Evolutionary conservation across 2,329 filamentous ascomycete genomes (phyloP).

Genomic region (Nigrospora oryzae): DNA sequence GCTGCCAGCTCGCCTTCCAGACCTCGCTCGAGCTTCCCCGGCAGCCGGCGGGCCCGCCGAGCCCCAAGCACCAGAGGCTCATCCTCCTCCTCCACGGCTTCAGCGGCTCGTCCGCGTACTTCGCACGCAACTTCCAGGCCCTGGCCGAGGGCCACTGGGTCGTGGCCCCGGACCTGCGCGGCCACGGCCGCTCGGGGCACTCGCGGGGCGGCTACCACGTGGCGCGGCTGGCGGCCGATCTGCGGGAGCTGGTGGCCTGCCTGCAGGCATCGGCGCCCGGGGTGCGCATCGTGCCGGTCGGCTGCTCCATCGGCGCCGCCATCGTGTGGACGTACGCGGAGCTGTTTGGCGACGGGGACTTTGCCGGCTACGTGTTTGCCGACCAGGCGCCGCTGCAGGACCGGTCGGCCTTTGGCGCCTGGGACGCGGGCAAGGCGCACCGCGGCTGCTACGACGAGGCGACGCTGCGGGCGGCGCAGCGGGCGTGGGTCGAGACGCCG

Average conservation of each 20-base stretch:
- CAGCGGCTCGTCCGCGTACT: conserved; percentile 29
- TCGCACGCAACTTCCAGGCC: conserved; percentile 21
- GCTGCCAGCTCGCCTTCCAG: conserved; percentile 23
- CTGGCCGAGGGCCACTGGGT: conserved; percentile 23
- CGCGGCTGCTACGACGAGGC: conserved; percentile 27
- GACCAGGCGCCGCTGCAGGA: conserved; percentile 33
- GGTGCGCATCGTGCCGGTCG: conserved; percentile 21
- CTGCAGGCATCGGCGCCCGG: conserved; percentile 8
- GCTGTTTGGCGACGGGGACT: conserved; percentile 23
- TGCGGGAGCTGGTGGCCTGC: conserved; percentile 20
- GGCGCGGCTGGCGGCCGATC: conserved; percentile 28
- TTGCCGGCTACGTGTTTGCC: conserved; percentile 26
- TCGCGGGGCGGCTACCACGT: conserved; percentile 27
- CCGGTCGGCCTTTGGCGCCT: conserved; percentile 14
- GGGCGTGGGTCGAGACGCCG: conserved; percentile 37
- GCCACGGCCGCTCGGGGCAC: conserved; percentile 24
- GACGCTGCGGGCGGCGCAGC: conserved; percentile 32
- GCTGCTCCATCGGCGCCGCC: conserved; percentile 31
- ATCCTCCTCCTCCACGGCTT: conserved; percentile 31
- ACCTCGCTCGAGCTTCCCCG: conserved; percentile 20
- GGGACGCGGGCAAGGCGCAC: conserved; percentile 23
- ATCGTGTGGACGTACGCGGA: conserved; percentile 31
- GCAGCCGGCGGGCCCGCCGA: not conserved
- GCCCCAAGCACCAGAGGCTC: conserved; percentile 12
- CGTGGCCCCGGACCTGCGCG: conserved; percentile 28